Percentiles rank a stretch among this genome's conserved stretches.
phyloP scores from a whole-genome alignment of 2,329 filamentous ascomycete species.

The Lanzia echinophila region DNA sequence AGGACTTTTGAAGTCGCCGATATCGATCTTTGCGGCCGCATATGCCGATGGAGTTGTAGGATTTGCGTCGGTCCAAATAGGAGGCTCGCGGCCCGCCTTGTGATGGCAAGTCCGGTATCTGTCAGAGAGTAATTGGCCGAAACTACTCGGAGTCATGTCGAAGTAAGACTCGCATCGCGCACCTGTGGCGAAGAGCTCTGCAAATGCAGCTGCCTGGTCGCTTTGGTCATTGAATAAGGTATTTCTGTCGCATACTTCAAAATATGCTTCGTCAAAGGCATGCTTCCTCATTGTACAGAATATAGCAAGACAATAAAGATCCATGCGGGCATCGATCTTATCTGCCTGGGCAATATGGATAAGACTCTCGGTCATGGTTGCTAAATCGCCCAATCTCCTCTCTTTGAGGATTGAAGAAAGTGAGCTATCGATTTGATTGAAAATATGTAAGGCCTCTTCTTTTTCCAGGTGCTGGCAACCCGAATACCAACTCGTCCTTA shows the following conservation, averaged over 20 bases:
- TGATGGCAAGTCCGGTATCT: conserved; percentile 40
- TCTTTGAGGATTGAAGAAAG: conserved; percentile 18
- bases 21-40: conserved; percentile 45
- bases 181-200: conserved; percentile 55
- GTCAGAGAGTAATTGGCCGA: conserved; percentile 37
- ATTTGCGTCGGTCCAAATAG: conserved; percentile 12
- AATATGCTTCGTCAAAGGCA: conserved; percentile 55
- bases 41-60: conserved; percentile 34
- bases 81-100: conserved; percentile 23
- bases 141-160: conserved; percentile 43
- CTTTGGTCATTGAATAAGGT: conserved; percentile 52
- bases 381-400: conserved; percentile 3
- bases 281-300: conserved; percentile 51
- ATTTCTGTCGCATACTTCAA: conserved; percentile 57
- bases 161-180: conserved; percentile 59
- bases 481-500: conserved; percentile 37
- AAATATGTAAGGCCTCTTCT: conserved; percentile 32
- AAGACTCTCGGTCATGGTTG: background rate
- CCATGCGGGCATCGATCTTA: conserved; percentile 40
- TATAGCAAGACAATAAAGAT: conserved; percentile 49
- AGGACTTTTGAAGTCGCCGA: conserved; percentile 39
- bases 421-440: conserved; percentile 31
- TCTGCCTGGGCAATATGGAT: conserved; percentile 1
- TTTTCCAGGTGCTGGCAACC: conserved; percentile 33
- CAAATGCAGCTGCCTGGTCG: conserved; percentile 57